Evolutionary conservation across 2,329 filamentous ascomycete species (phyloP).

Genomic region (Gnomoniopsis smithogilvyi): DNA sequence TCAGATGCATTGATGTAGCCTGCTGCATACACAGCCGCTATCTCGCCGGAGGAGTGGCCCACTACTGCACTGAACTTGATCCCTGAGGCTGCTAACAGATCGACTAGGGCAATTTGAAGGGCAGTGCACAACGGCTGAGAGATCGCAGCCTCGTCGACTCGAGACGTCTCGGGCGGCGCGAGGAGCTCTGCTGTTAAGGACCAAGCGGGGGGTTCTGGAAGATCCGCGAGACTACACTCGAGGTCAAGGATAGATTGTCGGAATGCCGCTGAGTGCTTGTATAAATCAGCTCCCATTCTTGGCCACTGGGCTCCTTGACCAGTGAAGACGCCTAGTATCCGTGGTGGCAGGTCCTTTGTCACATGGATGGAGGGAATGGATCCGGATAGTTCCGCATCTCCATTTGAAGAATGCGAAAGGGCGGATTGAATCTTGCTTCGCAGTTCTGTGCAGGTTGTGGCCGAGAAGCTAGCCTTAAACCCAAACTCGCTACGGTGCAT

Average conservation of each 20-base stretch:
- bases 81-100: conserved; percentile 31
- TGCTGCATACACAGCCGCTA: conserved; percentile 41
- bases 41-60: conserved; percentile 43
- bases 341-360: neutral
- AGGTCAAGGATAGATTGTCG: neutral
- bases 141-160: conserved; percentile 9
- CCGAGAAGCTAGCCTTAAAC: neutral
- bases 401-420: too few relatives aligned
- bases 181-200: neutral
- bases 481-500: neutral
- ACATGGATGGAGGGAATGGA: too few relatives aligned
- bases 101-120: conserved; percentile 38
- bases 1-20: conserved; percentile 31
- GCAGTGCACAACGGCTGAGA: conserved; percentile 33
- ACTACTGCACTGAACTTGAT: conserved; percentile 33
- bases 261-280: conserved; percentile 4
- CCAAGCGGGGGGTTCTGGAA: neutral
- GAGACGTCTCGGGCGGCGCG: neutral
- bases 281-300: conserved; percentile 24
- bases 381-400: too few relatives aligned
- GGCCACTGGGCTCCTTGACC: conserved; percentile 32
- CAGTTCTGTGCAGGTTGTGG: neutral
- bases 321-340: conserved; percentile 25
- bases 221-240: neutral
- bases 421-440: neutral